Evolutionary conservation across 352 stramenopile genomes (phyloP).

Genomic region (Saprolegnia parasitica): DNA sequence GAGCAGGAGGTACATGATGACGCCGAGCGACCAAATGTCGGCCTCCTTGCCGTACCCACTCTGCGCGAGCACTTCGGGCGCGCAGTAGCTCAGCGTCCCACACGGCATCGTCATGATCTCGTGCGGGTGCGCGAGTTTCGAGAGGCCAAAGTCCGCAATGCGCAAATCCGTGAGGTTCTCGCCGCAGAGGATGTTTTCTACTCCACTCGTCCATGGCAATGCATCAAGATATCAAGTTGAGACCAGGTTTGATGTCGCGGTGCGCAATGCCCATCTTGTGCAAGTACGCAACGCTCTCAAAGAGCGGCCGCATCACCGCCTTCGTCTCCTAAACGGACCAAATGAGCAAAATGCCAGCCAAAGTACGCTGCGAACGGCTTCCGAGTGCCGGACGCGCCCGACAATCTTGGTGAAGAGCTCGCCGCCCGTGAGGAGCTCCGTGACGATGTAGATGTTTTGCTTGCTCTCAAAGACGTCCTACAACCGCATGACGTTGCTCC

Average conservation of each 20-base stretch:
- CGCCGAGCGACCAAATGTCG: slow-evolving; percentile 90
- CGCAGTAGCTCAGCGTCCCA: slow-evolving; percentile 92
- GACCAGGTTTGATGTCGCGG: slow-evolving; percentile 76
- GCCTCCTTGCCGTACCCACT: slow-evolving; percentile 86
- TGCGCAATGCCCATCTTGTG: slow-evolving; percentile 89
- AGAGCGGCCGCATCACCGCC: slow-evolving; percentile 79
- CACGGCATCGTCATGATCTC: slow-evolving; percentile 93
- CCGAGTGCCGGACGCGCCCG: slow-evolving; percentile 73
- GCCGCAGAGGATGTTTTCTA: slow-evolving; percentile 84
- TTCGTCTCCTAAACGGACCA: slow-evolving; percentile 53
- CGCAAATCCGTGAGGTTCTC: slow-evolving; percentile 84
- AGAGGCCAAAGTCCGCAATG: slow-evolving; percentile 91
- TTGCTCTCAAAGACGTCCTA: slow-evolving; percentile 90
- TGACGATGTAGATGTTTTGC: slow-evolving; percentile 96
- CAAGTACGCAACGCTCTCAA: slow-evolving; percentile 88
- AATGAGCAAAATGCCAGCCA: background rate
- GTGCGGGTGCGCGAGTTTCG: slow-evolving; percentile 87
- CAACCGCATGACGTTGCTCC: slow-evolving; percentile 40
- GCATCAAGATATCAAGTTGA: background rate
- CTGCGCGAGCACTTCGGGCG: slow-evolving; percentile 86
- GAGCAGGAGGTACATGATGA: slow-evolving; percentile 91
- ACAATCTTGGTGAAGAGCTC: slow-evolving; percentile 98
- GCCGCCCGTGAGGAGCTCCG: slow-evolving; percentile 94
- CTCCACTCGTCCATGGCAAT: background rate
- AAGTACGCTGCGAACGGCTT: slow-evolving; percentile 38